A percentile compares a stretch with the other conserved stretches of the same genome.
Evolutionary conservation across 169 alveolate genomes (phyloP).

Genomic region (Haemoproteus tartakovskyi): DNA sequence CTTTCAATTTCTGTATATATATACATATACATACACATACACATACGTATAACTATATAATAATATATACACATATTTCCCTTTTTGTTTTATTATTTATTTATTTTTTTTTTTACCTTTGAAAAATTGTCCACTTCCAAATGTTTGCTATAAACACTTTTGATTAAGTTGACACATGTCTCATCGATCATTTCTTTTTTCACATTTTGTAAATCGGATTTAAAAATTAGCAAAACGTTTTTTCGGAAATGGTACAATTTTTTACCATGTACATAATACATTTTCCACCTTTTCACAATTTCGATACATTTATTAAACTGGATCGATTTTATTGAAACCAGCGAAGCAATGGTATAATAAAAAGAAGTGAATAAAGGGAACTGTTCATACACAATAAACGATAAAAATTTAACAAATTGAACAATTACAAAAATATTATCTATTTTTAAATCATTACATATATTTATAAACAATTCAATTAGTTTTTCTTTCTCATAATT

Average conservation of each 20-base stretch:
- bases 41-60: background rate
- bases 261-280: constrained; percentile 12
- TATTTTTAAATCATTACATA: constrained; percentile 41
- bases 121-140: constrained; percentile 23
- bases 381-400: constrained; percentile 54
- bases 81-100: background rate
- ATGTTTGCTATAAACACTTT: constrained; percentile 4
- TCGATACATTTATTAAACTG: constrained; percentile 32
- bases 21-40: constrained; percentile 1
- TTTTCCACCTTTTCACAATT: constrained; percentile 33
- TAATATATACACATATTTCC: too few relatives aligned
- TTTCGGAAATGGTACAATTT: constrained; percentile 19
- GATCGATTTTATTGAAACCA: constrained; percentile 1
- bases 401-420: constrained; percentile 37
- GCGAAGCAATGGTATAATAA: constrained; percentile 17
- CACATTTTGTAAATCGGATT: constrained; percentile 26
- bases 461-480: constrained; percentile 27
- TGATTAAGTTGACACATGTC: constrained; percentile 14
- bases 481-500: constrained; percentile 34
- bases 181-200: constrained; percentile 8
- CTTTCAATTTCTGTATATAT: background rate
- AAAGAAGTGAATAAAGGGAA: constrained; percentile 53
- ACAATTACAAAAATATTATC: constrained; percentile 28
- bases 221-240: constrained; percentile 31
- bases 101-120: constrained; percentile 1